These are phyloP conservation scores for Penicillium sp. DNA, from an alignment of 2,329 filamentous ascomycete genomes.

Conservation along the genomic window DNA sequence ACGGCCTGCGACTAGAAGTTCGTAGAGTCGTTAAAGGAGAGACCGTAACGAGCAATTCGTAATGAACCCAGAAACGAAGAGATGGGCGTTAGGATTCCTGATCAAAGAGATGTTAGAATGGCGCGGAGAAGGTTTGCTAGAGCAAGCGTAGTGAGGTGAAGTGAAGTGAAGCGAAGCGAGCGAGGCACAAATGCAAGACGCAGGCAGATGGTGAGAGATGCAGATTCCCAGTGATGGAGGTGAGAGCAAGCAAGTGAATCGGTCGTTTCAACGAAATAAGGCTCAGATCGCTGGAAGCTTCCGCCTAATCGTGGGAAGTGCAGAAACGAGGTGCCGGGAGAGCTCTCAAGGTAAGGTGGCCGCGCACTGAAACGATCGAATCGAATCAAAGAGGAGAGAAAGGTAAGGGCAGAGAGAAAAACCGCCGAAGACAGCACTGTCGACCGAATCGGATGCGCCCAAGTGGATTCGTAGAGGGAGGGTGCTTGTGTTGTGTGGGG, in stretches of 20 bases:
- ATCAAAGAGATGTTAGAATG: constrained; percentile 17
- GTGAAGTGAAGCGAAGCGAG: neutral
- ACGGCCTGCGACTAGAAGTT: constrained; percentile 41
- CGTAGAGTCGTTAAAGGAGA: constrained; percentile 48
- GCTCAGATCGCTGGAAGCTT: too few relatives aligned
- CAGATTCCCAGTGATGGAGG: neutral
- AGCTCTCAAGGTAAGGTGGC: too few relatives aligned
- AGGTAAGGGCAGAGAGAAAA: too few relatives aligned
- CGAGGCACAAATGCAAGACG: too few relatives aligned
- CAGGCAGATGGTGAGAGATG: neutral
- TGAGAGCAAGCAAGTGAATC: neutral
- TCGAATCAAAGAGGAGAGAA: neutral
- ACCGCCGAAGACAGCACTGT: neutral
- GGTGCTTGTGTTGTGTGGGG: neutral
- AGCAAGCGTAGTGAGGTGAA: constrained; percentile 11
- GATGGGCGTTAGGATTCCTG: constrained; percentile 34
- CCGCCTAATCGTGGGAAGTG: too few relatives aligned
- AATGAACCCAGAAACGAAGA: constrained; percentile 31
- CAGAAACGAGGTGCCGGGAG: too few relatives aligned
- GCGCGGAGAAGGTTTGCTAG: constrained; percentile 18
- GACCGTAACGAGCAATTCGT: constrained; percentile 39
- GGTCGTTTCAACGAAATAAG: too few relatives aligned
- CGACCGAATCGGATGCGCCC: constrained; percentile 7
- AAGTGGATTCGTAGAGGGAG: neutral
- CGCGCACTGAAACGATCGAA: neutral